Base-by-base conservation (phyloP, 1,284 basidiomycete species). In the Cryptococcus hybrid region DNA sequence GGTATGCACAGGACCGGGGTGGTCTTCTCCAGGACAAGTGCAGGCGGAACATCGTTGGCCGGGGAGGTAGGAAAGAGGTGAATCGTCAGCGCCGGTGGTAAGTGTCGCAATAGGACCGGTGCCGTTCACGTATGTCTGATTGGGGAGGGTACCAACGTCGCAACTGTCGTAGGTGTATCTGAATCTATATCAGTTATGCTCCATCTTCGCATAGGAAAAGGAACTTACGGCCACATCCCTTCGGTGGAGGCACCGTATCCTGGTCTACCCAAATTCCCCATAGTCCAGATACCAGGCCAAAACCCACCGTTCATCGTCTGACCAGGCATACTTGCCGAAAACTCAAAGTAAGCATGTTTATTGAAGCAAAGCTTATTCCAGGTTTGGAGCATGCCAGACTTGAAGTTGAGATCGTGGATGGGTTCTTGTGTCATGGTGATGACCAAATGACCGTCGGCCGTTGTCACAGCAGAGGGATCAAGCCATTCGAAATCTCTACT, bases 401-500 rank as follows among this genome's bases (percentile, higher is more conserved):
- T 82, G 73, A 88, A 94, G 67, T 90, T 79, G 61, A 97, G 81
- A 57, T 83, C 84, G 76, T 97, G 87, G 48, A 81, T 88, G 48
- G 80, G 68, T 67, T 85, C 86, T 65, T 84, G 67, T 0, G 82
- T 84, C 58, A 96, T 77, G 0, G 88, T 91, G 68, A 99, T 87
- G 66, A 88, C 82, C 38, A 99, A 83, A 45, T 85, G 81, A 13
- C 95, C 95, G 65, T 86, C 82, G 54, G 79, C 79, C 2, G 95
- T 99, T 2, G 85, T 89, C 55, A 93, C 80, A 2, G 88, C 87
- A 6, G 81, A 84, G 2, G 94, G 93, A 67, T 90, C 88, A 76
- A 92, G 74, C 75, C 75, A 78, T 61, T 78, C 77, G 52, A 77
- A 74, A 62, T 78, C 77, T 55, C 72, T 15, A 34, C 5, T 74